These are phyloP conservation scores for Tephrocybe sp. DNA, from an alignment of 768 basidiomycete genomes.

Conservation along the genomic window DNA sequence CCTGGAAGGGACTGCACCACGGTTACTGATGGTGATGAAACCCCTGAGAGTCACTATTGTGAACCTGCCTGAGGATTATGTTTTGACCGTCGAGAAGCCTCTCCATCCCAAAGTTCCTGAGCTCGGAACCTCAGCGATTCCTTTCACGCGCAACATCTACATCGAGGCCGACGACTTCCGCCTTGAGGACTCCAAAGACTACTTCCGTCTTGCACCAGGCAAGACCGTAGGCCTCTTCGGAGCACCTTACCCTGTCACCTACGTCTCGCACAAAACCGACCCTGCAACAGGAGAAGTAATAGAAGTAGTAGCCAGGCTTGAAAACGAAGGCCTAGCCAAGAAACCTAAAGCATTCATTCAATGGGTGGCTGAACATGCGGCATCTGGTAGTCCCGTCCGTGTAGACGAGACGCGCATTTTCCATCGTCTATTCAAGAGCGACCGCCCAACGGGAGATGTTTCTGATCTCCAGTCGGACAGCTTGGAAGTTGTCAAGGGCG, in stretches of 20 bases:
- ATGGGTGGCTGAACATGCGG: conserved; percentile 88
- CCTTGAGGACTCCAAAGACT: conserved; percentile 87
- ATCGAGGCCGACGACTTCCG: conserved; percentile 96
- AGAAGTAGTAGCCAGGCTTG: conserved; percentile 79
- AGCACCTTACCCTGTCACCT: conserved; percentile 89
- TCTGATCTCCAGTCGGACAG: conserved; percentile 83
- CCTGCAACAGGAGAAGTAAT: conserved; percentile 67
- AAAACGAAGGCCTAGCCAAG: conserved; percentile 61
- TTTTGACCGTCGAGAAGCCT: conserved; percentile 83
- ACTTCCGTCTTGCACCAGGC: conserved; percentile 96
- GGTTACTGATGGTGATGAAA: conserved; percentile 87
- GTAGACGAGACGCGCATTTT: conserved; percentile 93
- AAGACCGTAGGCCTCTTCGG: conserved; percentile 97
- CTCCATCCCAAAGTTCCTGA: conserved; percentile 92
- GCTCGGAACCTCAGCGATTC: conserved; percentile 78
- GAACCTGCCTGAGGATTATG: conserved; percentile 86
- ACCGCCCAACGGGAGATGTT: conserved; percentile 85
- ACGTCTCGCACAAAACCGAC: conserved; percentile 85
- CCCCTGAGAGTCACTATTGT: conserved; percentile 92
- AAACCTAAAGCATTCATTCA: conserved; percentile 96
- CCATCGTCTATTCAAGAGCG: conserved; percentile 91
- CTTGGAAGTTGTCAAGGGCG: conserved; percentile 75
- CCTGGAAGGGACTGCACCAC: conserved; percentile 84
- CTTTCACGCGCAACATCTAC: conserved; percentile 86
- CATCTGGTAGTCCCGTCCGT: conserved; percentile 77